Conservation (phyloP, 2,329 filamentous ascomycete genomes). For the Endothia cerciana region DNA sequence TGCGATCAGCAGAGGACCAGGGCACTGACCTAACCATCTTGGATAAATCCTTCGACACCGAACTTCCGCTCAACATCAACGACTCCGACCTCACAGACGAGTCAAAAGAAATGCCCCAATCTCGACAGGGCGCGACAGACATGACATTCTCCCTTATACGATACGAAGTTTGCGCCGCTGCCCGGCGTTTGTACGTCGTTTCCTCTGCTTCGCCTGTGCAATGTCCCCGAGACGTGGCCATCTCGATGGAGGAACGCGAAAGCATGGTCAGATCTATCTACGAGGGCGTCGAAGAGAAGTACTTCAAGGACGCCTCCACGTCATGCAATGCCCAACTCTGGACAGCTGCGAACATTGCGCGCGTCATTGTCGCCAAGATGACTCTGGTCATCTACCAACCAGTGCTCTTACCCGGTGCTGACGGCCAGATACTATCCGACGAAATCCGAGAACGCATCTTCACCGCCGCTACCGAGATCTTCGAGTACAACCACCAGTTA, state of each 20-base stretch:
- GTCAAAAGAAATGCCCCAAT: constrained; percentile 49
- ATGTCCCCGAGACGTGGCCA: constrained; percentile 37
- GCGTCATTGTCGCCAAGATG: constrained; percentile 58
- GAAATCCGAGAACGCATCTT: constrained; percentile 45
- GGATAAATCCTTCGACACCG: constrained; percentile 54
- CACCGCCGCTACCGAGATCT: constrained; percentile 56
- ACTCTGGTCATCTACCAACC: constrained; percentile 59
- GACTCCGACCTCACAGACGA: constrained; percentile 55
- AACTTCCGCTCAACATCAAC: constrained; percentile 61
- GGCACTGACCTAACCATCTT: constrained; percentile 55
- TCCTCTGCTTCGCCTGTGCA: constrained; percentile 39
- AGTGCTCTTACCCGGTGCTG: constrained; percentile 47
- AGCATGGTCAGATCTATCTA: constrained; percentile 38
- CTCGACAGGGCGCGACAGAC: constrained; percentile 58
- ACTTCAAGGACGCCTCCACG: constrained; percentile 54
- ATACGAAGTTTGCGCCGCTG: constrained; percentile 48
- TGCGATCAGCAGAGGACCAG: constrained; percentile 63
- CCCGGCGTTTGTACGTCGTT: constrained; percentile 43
- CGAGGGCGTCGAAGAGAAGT: constrained; percentile 54
- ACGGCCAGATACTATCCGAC: constrained; percentile 39
- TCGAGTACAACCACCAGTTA: constrained; percentile 59
- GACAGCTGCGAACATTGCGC: constrained; percentile 52
- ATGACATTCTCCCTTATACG: constrained; percentile 50
- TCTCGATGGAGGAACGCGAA: constrained; percentile 49
- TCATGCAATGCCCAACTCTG: constrained; percentile 52